Evolutionary conservation across 257 asterid species (phyloP), one percentile per base, ranked within the genome.

Genomic region (Linderniella brevidens): DNA sequence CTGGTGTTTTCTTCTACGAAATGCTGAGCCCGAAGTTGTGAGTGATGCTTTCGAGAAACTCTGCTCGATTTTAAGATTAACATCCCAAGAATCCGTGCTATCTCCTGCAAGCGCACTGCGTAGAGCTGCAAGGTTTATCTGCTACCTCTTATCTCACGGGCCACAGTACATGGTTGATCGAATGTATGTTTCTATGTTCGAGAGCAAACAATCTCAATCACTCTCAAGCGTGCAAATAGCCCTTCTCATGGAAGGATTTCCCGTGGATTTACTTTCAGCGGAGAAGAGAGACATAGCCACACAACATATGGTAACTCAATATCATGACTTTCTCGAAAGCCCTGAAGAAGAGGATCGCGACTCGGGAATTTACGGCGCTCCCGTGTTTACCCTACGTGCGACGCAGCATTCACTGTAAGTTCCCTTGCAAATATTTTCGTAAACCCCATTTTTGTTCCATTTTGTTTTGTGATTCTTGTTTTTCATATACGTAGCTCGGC

Each of bases 161-260:
- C 74, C 93, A 9, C 71, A 69, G 53, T 68, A 61, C 59, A 65
- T 75, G 70, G 82, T 61, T 48, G 92, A 78, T 71, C 79, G 44
- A 48, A 74, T 79, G 58, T 85, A 72, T 63, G 64, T 47, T 59
- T 67, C 72, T 40, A 46, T 75, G 53, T 60, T 79, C 46, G 90
- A 64, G 46, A 58, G 57, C 50, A 46, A 57, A 52, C 61, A 57
- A 72, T 71, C 82, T 56, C 67, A 52, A 51, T 14, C 37, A 55
- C 67, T 68, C 37, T 53, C 61, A 48, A 57, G 46, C 60, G 62
- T 72, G 58, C 75, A 72, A 44, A 46, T 70, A 42, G 83, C 93
- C 50, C 67, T 90, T 37, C 92, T 78, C 60, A 67, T 81, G 71
- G 98, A 90, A 67, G 98, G 96, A 16, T 90, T 78, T 56, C 95